Conservation (phyloP, 768 basidiomycete genomes). For the Collybiopsis confluens region DNA sequence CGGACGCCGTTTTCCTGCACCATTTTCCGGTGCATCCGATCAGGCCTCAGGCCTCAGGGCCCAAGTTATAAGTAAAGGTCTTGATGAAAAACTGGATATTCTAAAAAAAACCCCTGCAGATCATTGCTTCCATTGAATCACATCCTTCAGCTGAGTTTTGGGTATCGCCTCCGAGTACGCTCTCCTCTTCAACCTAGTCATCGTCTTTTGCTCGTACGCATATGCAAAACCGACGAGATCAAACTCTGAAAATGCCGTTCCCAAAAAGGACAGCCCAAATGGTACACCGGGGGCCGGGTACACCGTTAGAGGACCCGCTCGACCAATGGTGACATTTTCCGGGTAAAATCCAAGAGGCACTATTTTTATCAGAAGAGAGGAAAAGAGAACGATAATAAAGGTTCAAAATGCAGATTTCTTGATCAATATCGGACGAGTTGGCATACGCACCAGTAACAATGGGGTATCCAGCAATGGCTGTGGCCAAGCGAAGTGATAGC, state of each 20-base stretch:
- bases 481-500: neutral
- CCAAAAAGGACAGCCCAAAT: slow-evolving; percentile 58
- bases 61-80: no score
- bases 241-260: slow-evolving; percentile 58
- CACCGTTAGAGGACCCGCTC: slow-evolving; percentile 36
- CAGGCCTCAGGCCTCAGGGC: no score
- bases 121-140: slow-evolving; percentile 10
- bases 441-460: slow-evolving; percentile 50
- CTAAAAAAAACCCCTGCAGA: no score
- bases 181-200: slow-evolving; percentile 41
- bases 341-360: slow-evolving; percentile 63
- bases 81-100: no score
- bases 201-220: slow-evolving; percentile 64
- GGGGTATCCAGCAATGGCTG: slow-evolving; percentile 62
- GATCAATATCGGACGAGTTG: no score
- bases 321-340: slow-evolving; percentile 33
- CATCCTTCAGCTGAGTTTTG: slow-evolving; percentile 41
- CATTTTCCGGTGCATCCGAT: no score
- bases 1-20: no score
- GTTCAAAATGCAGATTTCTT: no score
- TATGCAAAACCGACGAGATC: slow-evolving; percentile 53
- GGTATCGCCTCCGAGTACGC: slow-evolving; percentile 54
- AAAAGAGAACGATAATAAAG: neutral
- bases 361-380: slow-evolving; percentile 10
- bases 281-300: slow-evolving; percentile 47